Evolutionary conservation across 2,329 filamentous ascomycete species (phyloP).

Genomic region (Verticillium tricorpus): DNA sequence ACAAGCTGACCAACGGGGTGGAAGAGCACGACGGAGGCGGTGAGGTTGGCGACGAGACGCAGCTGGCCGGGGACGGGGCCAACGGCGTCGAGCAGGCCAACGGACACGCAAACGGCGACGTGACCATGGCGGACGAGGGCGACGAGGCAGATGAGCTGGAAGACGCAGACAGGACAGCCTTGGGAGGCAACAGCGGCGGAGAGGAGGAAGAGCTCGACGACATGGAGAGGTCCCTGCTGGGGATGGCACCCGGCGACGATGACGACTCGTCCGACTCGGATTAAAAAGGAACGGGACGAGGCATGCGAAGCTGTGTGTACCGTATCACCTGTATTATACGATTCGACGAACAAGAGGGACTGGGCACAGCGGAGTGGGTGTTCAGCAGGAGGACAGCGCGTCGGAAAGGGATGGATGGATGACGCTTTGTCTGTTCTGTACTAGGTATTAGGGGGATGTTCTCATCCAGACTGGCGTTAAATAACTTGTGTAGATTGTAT

Average conservation of each 20-base stretch:
- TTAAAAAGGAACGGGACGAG: neutral
- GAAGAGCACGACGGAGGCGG: slow-evolving; percentile 7
- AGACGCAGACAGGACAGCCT: slow-evolving; percentile 21
- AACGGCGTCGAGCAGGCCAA: slow-evolving; percentile 21
- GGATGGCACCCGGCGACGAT: slow-evolving; percentile 9
- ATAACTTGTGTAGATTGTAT: too few species aligned
- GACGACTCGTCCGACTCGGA: slow-evolving; percentile 6
- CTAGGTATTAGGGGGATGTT: too few species aligned
- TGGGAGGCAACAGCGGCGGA: slow-evolving; percentile 15
- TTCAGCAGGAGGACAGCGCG: neutral
- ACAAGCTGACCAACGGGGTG: slow-evolving; percentile 15
- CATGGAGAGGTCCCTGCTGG: slow-evolving; percentile 12
- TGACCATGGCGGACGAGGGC: slow-evolving; percentile 49
- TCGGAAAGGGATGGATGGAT: too few species aligned
- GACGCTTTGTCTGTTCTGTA: too few species aligned
- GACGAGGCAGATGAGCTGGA: slow-evolving; percentile 45
- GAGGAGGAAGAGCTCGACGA: slow-evolving; percentile 38
- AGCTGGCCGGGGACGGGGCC: neutral
- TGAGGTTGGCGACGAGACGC: slow-evolving; percentile 15
- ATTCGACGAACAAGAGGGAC: neutral
- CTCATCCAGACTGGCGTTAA: too few species aligned
- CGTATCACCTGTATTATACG: neutral
- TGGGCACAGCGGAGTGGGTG: neutral
- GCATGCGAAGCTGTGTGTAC: neutral
- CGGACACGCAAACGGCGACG: slow-evolving; percentile 35